Evolutionary conservation across 495 filamentous ascomycete genomes (phyloP), one percentile per base, ranked within the genome.

Genomic region (Letharia columbiana): DNA sequence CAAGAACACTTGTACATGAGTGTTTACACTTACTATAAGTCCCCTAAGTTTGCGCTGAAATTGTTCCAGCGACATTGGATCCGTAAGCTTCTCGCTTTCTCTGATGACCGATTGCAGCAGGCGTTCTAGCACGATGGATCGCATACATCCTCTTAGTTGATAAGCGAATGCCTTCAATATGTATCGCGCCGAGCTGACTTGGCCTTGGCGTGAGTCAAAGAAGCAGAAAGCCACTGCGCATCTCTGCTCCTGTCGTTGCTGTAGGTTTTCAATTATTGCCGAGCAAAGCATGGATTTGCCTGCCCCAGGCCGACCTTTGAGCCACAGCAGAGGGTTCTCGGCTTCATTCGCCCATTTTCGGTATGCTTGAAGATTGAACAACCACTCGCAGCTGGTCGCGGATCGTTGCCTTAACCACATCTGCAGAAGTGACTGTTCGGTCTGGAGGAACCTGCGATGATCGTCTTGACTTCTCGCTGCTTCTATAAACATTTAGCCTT

Each of bases 251-350:
- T 62, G 15, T 35, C 18, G 28, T 28, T 60, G 2, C 37, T 23
- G 23, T 60, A 60, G 40, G 9, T 42, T 23, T 11, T 8, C 41
- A 41, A 12, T 10, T 20, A 49, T 49, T 49, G 45, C 18, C 8
- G 45, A 49, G 45, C 45, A 49, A 49, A 49, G 45, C 18, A 17
- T 49, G 3, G 62, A 64, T 57, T 64, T 64, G 17, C 62, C 47
- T 41, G 33, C 52, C 33, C 62, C 62, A 31, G 62, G 37, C 35
- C 41, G 40, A 2, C 62, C 62, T 42, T 57, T 56, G 17, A 64
- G 47, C 49, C 62, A 64, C n/a, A 64, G 44, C 8, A 64, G 33
- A 28, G 31, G 52, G 31, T 35, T 54, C 9, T 40, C 35, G 18
- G 62, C 0, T n/a, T 37, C 52, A 15, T n/a, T 41, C 35, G 40